A percentile compares a stretch with the other conserved stretches of the same genome.
Conservation (phyloP, 768 basidiomycete species). For the Xerocomus brunneocitrinus region DNA sequence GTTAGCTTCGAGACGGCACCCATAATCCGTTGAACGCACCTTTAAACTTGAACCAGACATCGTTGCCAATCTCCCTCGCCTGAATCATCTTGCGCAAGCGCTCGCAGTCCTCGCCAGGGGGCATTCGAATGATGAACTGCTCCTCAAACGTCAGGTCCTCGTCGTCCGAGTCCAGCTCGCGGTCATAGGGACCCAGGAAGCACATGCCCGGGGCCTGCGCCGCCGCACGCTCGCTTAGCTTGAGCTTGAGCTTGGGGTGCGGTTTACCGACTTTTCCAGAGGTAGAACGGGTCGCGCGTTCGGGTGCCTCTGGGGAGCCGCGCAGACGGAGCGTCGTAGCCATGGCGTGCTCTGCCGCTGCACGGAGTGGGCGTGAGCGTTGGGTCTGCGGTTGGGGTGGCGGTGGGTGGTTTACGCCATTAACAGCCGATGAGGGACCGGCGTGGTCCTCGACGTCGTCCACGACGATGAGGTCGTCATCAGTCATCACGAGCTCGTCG, state of each 20-base stretch:
- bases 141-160: slow-evolving; percentile 96
- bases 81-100: slow-evolving; percentile 77
- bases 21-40: slow-evolving; percentile 40
- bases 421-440: slow-evolving; percentile 33
- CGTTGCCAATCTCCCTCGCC: slow-evolving; percentile 70
- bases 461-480: slow-evolving; percentile 60
- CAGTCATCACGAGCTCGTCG: slow-evolving; percentile 33
- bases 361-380: slow-evolving; percentile 31
- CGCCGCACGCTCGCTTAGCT: slow-evolving; percentile 78
- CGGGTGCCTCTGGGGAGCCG: slow-evolving; percentile 30
- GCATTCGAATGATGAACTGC: slow-evolving; percentile 90
- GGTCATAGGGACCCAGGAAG: slow-evolving; percentile 87
- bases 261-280: slow-evolving; percentile 40
- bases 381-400: slow-evolving; percentile 17
- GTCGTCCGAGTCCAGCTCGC: slow-evolving; percentile 92
- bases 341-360: slow-evolving; percentile 33
- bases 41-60: slow-evolving; percentile 98
- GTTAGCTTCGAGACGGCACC: slow-evolving; percentile 9
- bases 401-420: slow-evolving; percentile 20
- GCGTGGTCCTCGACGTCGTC: slow-evolving; percentile 49
- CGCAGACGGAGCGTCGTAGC: slow-evolving; percentile 33
- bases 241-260: slow-evolving; percentile 82
- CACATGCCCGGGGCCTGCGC: slow-evolving; percentile 81
- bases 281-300: slow-evolving; percentile 58
- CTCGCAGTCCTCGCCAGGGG: slow-evolving; percentile 77